phyloP scores from a whole-genome alignment of 345 rosid genomes.

The Ailanthus altissimus region DNA sequence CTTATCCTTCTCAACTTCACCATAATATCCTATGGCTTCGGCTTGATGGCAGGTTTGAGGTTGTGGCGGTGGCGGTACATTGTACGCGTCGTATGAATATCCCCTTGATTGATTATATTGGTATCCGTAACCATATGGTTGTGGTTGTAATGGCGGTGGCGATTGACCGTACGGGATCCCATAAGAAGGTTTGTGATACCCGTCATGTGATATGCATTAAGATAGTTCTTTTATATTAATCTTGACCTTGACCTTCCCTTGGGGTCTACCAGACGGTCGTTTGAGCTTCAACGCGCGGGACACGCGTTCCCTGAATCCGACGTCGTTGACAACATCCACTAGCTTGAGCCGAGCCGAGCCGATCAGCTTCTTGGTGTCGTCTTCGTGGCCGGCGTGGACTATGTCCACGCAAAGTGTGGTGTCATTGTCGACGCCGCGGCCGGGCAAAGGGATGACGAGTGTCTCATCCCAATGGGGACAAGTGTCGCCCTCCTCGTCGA shows the following conservation, averaged over 20 bases:
- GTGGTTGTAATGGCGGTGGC: constrained; percentile 29
- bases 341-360: constrained; percentile 73
- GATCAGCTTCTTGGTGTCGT: constrained; percentile 70
- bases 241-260: constrained; percentile 67
- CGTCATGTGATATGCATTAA: constrained; percentile 13
- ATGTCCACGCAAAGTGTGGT: constrained; percentile 57
- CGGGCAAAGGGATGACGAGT: constrained; percentile 47
- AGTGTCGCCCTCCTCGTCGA: constrained; percentile 66
- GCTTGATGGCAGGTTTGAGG: constrained; percentile 27
- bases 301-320: constrained; percentile 44
- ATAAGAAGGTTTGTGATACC: too few relatives aligned
- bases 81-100: constrained; percentile 31
- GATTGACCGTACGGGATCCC: constrained; percentile 31
- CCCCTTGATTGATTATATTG: constrained; percentile 38
- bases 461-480: constrained; percentile 65
- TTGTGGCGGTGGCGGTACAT: constrained; percentile 17
- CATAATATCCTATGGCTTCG: constrained; percentile 18
- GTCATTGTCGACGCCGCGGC: constrained; percentile 41
- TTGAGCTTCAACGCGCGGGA: constrained; percentile 52
- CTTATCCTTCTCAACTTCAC: constrained; percentile 47
- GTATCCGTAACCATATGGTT: too few relatives aligned
- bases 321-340: constrained; percentile 59
- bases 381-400: constrained; percentile 70
- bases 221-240: constrained; percentile 48
- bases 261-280: constrained; percentile 93